A percentile compares a stretch with the other conserved stretches of the same genome.
Evolutionary conservation across 164 flowering plant genomes (phyloP).

Genomic region (Berberis thunbergii): DNA sequence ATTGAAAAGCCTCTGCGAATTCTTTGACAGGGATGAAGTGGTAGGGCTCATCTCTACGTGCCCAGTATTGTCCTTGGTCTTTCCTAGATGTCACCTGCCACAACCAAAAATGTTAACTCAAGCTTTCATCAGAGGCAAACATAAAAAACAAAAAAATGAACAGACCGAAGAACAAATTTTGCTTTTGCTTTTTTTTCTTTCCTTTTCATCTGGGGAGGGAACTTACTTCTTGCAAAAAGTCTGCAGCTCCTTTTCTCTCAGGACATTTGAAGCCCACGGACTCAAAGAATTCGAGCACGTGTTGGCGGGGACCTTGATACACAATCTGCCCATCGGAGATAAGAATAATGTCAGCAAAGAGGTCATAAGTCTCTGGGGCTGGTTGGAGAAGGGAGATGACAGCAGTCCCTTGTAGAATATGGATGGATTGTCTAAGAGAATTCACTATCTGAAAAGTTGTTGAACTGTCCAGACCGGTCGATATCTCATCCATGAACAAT

Average conservation of each 20-base stretch:
- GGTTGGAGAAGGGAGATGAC: slow-evolving; percentile 81
- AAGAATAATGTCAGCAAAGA: slow-evolving; percentile 72
- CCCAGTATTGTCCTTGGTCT: slow-evolving; percentile 64
- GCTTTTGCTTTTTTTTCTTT: too few relatives aligned
- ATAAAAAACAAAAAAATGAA: neutral
- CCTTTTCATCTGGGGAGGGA: neutral
- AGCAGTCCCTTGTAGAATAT: slow-evolving; percentile 55
- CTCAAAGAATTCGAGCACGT: slow-evolving; percentile 9
- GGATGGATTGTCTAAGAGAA: slow-evolving; percentile 41
- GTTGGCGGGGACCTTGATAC: slow-evolving; percentile 29
- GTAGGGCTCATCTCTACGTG: slow-evolving; percentile 33
- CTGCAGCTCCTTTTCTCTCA: slow-evolving; percentile 10
- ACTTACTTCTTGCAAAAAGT: slow-evolving; percentile 18
- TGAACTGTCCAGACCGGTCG: slow-evolving; percentile 79
- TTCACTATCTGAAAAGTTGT: slow-evolving; percentile 72
- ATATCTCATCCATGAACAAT: slow-evolving; percentile 85
- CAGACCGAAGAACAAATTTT: too few relatives aligned
- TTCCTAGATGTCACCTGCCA: slow-evolving; percentile 55
- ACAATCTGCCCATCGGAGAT: slow-evolving; percentile 64
- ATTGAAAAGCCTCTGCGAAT: slow-evolving; percentile 46
- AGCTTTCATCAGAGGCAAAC: neutral
- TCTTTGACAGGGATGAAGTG: slow-evolving; percentile 29
- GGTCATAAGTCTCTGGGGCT: slow-evolving; percentile 72
- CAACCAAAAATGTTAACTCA: neutral
- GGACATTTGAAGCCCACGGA: slow-evolving; percentile 11